A percentile compares a stretch with the other conserved stretches of the same genome.
Evolutionary conservation across 2,329 filamentous ascomycete species (phyloP).

Genomic region (Cladosporium cucumerinum): DNA sequence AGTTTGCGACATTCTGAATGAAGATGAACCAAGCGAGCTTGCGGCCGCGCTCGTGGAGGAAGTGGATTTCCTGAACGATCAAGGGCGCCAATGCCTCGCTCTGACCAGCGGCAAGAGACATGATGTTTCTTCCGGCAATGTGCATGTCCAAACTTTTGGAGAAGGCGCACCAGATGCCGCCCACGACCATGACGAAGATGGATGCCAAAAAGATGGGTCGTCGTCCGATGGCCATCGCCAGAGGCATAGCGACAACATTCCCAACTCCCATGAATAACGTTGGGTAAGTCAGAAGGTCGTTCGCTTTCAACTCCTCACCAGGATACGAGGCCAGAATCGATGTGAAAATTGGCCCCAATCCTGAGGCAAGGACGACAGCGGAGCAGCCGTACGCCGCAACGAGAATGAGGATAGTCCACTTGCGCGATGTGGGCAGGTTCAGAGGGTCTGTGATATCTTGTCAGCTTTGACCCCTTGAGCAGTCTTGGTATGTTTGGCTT

Average conservation of each 20-base stretch:
- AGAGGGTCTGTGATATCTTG: slow-evolving; percentile 34
- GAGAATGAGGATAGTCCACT: slow-evolving; percentile 34
- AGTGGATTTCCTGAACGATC: slow-evolving; percentile 22
- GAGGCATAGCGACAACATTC: slow-evolving; percentile 37
- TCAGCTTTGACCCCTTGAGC: not conserved
- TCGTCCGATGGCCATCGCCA: slow-evolving; percentile 32
- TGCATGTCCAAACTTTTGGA: slow-evolving; percentile 21
- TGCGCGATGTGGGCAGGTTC: slow-evolving; percentile 39
- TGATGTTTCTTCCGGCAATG: slow-evolving; percentile 29
- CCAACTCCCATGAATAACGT: slow-evolving; percentile 36
- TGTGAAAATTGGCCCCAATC: slow-evolving; percentile 12
- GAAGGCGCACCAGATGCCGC: slow-evolving; percentile 25
- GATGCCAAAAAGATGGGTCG: slow-evolving; percentile 32
- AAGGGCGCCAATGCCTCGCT: slow-evolving; percentile 22
- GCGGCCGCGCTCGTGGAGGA: slow-evolving; percentile 24
- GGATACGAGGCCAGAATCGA: slow-evolving; percentile 10
- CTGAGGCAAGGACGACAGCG: slow-evolving; percentile 36
- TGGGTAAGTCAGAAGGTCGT: slow-evolving; percentile 35
- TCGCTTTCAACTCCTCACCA: slow-evolving; percentile 27
- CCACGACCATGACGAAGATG: slow-evolving; percentile 27
- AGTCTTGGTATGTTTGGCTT: not conserved
- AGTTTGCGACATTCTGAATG: slow-evolving; percentile 4
- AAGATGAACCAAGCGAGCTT: slow-evolving; percentile 7
- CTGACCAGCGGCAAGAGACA: slow-evolving; percentile 28
- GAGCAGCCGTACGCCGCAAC: slow-evolving; percentile 40